A percentile compares a stretch with the other conserved stretches of the same genome.
Evolutionary conservation across 179 eudicot species (phyloP).

Genomic region (Carnegiea gigantea): DNA sequence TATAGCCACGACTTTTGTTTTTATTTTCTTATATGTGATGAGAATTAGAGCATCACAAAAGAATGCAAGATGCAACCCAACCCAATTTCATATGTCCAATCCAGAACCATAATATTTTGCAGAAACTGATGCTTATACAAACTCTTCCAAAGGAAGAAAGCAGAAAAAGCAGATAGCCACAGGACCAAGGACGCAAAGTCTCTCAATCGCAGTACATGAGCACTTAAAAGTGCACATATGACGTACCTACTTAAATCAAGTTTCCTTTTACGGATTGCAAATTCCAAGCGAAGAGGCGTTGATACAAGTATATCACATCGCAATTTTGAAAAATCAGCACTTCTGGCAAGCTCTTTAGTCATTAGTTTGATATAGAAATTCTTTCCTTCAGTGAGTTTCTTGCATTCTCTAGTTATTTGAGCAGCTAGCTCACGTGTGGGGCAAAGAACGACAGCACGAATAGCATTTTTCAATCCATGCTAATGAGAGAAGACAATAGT

Average conservation of each 20-base stretch:
- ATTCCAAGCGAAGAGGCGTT: slow-evolving; percentile 77
- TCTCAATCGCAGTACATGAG: background rate
- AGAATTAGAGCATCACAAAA: background rate
- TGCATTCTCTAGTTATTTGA: slow-evolving; percentile 92
- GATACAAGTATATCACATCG: slow-evolving; percentile 89
- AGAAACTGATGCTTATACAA: background rate
- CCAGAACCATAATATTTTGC: background rate
- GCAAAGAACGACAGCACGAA: slow-evolving; percentile 83
- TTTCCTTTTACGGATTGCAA: slow-evolving; percentile 70
- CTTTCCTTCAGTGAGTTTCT: slow-evolving; percentile 77
- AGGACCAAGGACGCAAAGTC: background rate
- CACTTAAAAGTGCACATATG: slow-evolving; percentile 34
- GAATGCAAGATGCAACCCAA: background rate
- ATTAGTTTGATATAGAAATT: slow-evolving; percentile 73
- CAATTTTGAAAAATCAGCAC: slow-evolving; percentile 76
- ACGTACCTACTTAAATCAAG: slow-evolving; percentile 86
- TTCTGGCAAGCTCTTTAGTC: slow-evolving; percentile 79
- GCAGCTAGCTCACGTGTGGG: slow-evolving; percentile 97
- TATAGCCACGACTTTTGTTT: background rate
- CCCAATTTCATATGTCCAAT: background rate
- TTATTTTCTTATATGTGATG: background rate
- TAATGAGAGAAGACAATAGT: slow-evolving; percentile 28
- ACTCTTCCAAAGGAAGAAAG: background rate
- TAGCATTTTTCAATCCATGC: slow-evolving; percentile 68
- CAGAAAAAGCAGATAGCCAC: slow-evolving; percentile 3